Base-by-base conservation (phyloP, 345 rosid species). In the Rhodomyrtus tomentosa region DNA sequence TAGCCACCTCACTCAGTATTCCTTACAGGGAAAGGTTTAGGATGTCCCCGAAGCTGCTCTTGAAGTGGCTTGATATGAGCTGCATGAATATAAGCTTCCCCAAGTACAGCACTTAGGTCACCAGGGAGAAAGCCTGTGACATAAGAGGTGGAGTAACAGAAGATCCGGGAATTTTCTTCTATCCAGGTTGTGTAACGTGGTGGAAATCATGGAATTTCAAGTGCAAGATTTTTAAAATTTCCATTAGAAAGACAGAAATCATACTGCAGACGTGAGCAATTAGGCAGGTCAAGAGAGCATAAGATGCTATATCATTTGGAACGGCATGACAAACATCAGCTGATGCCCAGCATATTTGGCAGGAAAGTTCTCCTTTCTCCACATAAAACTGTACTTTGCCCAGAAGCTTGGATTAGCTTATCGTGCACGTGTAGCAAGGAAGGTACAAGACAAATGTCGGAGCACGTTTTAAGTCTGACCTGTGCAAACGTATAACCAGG, bases 211-310 rank as follows among this genome's bases (percentile, higher is more conserved):
- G 79, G 45, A 68, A 68, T 68, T 32, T 36, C 45, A 36, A 68
- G 25, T 68, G 79, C 45, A 68, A 68, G 25, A 36, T 54, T 40
- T 74, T 79, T 38, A 38, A 13, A 74, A 72, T 58, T 24, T 24
- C 55, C 81, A 82, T 54, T 27, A 52, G 73, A 32, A n/a, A 20
- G 55, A 51, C 16, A 50, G 82, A 27, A 21, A 54, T 13, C 89
- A 76, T 89, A 91, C 91, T 88, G 80, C 91, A 90, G 82, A 91
- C 90, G 82, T 90, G 93, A 85, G 93, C 90, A 27, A 91, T 84
- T 80, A 88, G 86, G 87, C 85, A 80, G 55, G 91, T 91, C 88
- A 91, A 83, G 21, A 91, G 87, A 14, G 91, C 90, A 79, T 88
- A 87, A 40, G 90, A 88, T 48, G 91, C 93, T 81, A 91, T 87